Evolutionary conservation across 306 rosid genomes (phyloP).

Genomic region (Trifolium repens): DNA sequence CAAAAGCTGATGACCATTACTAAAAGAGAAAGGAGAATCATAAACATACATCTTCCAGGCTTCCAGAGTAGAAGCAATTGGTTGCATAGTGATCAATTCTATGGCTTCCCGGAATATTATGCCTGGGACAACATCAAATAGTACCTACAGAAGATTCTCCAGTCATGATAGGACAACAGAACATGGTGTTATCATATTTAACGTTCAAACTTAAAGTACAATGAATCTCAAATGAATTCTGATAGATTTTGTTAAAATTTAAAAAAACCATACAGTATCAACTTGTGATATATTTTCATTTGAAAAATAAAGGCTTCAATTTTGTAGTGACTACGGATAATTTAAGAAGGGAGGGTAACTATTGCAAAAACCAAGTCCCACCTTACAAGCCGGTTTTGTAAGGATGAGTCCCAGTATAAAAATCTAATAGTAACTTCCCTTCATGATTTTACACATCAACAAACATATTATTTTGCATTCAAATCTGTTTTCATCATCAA

Average conservation of each 20-base stretch:
- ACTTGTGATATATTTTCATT: slow-evolving; percentile 24
- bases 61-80: slow-evolving; percentile 74
- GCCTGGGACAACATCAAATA: slow-evolving; percentile 98
- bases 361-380: too few species aligned
- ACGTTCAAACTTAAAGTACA: slow-evolving; percentile 33
- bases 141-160: slow-evolving; percentile 69
- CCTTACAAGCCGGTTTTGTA: too few species aligned
- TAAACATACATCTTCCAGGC: slow-evolving; percentile 77
- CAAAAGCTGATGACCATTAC: neutral
- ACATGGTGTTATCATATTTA: slow-evolving; percentile 36
- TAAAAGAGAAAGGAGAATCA: slow-evolving; percentile 32
- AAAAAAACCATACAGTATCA: neutral
- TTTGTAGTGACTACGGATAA: slow-evolving; percentile 8
- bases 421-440: slow-evolving; percentile 1
- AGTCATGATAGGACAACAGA: slow-evolving; percentile 43
- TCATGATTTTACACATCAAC: slow-evolving; percentile 24
- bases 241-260: slow-evolving; percentile 25
- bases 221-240: slow-evolving; percentile 36
- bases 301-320: slow-evolving; percentile 7
- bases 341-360: slow-evolving; percentile 17
- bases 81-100: slow-evolving; percentile 86
- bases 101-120: slow-evolving; percentile 89
- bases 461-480: slow-evolving; percentile 24
- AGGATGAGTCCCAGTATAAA: too few species aligned
- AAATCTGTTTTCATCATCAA: slow-evolving; percentile 21